A percentile compares a stretch with the other conserved stretches of the same genome.
Evolutionary conservation across 805 yeast species (phyloP).

Genomic region (Clavispora phyllophila): DNA sequence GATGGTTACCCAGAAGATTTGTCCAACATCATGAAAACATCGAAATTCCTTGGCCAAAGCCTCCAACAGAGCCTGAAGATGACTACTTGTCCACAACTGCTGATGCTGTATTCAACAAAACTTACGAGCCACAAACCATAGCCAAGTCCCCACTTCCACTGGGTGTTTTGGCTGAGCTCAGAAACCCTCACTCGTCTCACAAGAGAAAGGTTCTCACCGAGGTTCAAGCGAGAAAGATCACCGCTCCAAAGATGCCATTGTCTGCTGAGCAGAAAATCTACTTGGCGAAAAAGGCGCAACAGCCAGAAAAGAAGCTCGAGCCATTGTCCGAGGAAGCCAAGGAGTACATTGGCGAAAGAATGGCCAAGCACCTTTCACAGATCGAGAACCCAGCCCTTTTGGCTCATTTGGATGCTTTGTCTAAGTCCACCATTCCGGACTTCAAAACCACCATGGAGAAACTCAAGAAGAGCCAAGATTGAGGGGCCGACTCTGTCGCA

Average conservation of each 20-base stretch:
- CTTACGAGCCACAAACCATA: slow-evolving; percentile 66
- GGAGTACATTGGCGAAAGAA: slow-evolving; percentile 48
- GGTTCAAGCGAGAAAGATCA: slow-evolving; percentile 55
- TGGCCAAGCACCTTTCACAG: slow-evolving; percentile 35
- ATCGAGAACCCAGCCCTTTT: slow-evolving; percentile 32
- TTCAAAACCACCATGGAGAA: slow-evolving; percentile 23
- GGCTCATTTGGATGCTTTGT: slow-evolving; percentile 37
- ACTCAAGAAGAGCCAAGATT: slow-evolving; percentile 10
- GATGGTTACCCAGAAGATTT: slow-evolving; percentile 71
- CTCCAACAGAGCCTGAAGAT: slow-evolving; percentile 48
- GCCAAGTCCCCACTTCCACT: slow-evolving; percentile 65
- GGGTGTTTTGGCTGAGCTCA: slow-evolving; percentile 59
- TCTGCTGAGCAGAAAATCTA: slow-evolving; percentile 58
- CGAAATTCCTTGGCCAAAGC: slow-evolving; percentile 87
- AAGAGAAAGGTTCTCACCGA: slow-evolving; percentile 50
- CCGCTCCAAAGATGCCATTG: slow-evolving; percentile 75
- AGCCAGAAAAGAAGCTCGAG: slow-evolving; percentile 30
- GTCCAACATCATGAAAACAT: slow-evolving; percentile 65
- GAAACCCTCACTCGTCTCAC: slow-evolving; percentile 73
- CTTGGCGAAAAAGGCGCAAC: slow-evolving; percentile 46
- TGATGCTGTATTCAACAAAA: slow-evolving; percentile 59
- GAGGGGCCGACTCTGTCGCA: neutral
- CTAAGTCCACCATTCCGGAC: slow-evolving; percentile 25
- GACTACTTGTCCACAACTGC: slow-evolving; percentile 54
- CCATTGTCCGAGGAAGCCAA: slow-evolving; percentile 49